Evolutionary conservation across 345 rosid species (phyloP).

Genomic region (Excoecaria cochinchinensis): DNA sequence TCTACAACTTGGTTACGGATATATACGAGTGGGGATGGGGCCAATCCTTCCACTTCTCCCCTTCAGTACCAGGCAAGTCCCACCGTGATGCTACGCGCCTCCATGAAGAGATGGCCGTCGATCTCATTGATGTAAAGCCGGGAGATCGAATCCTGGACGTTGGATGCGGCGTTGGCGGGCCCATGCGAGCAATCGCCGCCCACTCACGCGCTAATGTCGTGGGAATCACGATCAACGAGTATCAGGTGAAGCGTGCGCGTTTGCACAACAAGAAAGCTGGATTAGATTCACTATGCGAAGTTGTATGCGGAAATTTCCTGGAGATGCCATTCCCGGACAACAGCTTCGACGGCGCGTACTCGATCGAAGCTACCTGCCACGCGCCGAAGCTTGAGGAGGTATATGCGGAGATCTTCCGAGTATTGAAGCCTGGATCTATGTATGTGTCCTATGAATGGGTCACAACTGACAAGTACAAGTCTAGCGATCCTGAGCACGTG

Average conservation of each 20-base stretch:
- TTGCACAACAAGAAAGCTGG: conserved; percentile 88
- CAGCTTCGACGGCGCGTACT: conserved; percentile 94
- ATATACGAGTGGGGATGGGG: conserved; percentile 99
- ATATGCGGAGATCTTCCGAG: conserved; percentile 73
- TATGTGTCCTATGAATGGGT: conserved; percentile 95
- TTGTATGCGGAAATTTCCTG: conserved; percentile 85
- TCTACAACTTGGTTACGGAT: conserved; percentile 90
- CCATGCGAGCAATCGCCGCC: conserved; percentile 97
- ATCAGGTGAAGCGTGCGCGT: conserved; percentile 85
- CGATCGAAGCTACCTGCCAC: conserved; percentile 97
- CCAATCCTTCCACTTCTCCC: conserved; percentile 96
- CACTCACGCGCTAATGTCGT: conserved; percentile 81
- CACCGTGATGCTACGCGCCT: conserved; percentile 82
- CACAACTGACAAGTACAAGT: conserved; percentile 63
- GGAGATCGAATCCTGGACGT: conserved; percentile 72
- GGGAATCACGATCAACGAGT: conserved; percentile 95
- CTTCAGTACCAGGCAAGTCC: conserved; percentile 70
- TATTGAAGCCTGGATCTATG: conserved; percentile 75
- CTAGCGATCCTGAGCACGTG: conserved; percentile 52
- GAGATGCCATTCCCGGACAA: conserved; percentile 78
- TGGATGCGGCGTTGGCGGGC: conserved; percentile 97
- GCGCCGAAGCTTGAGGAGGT: conserved; percentile 91
- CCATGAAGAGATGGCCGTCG: conserved; percentile 86
- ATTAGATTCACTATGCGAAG: conserved; percentile 69
- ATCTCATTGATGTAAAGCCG: conserved; percentile 59